Conservation (phyloP, 2,329 filamentous ascomycete species). For the Trichoderma aggressivum region DNA sequence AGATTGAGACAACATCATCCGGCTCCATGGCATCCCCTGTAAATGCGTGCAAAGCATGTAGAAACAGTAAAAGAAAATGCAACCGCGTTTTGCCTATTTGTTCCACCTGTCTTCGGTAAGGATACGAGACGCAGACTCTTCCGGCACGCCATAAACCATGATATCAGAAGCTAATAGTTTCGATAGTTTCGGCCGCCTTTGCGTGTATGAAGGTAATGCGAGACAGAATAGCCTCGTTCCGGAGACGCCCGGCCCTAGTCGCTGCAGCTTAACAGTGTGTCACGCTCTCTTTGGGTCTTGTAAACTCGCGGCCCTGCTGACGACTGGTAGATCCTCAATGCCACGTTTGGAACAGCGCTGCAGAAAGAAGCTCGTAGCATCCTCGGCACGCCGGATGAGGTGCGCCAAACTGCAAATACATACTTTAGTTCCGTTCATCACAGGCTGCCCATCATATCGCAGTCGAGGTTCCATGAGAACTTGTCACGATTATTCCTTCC, state of each 20-base stretch:
- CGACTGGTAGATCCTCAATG: not conserved
- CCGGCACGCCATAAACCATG: not conserved
- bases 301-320: not conserved
- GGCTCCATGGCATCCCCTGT: not conserved
- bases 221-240: not conserved
- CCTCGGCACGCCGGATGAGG: not conserved
- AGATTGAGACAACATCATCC: not conserved
- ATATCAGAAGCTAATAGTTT: not conserved
- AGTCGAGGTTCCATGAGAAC: not conserved
- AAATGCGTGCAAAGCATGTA: not conserved
- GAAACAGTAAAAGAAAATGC: not conserved
- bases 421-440: not conserved
- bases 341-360: not conserved
- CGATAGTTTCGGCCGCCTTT: not conserved
- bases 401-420: not conserved
- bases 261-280: not conserved
- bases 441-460: not conserved
- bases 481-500: not conserved
- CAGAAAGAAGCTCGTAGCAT: not conserved
- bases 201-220: not conserved
- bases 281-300: not conserved
- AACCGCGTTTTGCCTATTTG: not conserved
- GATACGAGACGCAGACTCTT: not conserved
- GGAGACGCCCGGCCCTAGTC: not conserved
- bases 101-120: not conserved